phyloP scores from a whole-genome alignment of 805 yeast genomes.

The Jamesozyma jinghongensis region DNA sequence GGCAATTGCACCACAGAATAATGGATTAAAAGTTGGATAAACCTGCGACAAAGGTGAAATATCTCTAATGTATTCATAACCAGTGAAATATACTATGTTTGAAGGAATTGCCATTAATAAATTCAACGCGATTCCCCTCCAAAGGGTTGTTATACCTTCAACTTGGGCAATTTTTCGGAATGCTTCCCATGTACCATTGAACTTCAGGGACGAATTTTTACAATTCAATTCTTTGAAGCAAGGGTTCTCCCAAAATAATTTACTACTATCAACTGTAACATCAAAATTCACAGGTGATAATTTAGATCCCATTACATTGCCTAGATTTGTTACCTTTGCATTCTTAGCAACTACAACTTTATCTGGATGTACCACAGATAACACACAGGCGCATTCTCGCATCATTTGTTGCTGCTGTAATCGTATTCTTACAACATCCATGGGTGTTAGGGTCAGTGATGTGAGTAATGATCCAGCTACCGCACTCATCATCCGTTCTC shows the following conservation, averaged over 20 bases:
- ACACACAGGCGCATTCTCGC: constrained; percentile 33
- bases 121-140: constrained; percentile 84
- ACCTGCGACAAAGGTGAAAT: constrained; percentile 44
- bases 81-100: constrained; percentile 87
- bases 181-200: constrained; percentile 70
- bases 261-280: not conserved
- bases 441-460: constrained; percentile 64
- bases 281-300: not conserved
- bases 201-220: constrained; percentile 22
- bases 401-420: constrained; percentile 69
- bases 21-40: constrained; percentile 48
- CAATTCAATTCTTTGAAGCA: constrained; percentile 29
- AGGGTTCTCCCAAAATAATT: constrained; percentile 27
- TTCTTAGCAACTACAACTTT: not conserved
- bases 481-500: constrained; percentile 69
- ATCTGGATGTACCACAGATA: constrained; percentile 18
- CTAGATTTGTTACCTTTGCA: not conserved
- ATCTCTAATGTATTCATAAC: constrained; percentile 81
- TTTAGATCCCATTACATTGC: constrained; percentile 2
- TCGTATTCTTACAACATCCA: constrained; percentile 71
- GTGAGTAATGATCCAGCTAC: constrained; percentile 67
- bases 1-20: constrained; percentile 79
- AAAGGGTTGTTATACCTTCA: constrained; percentile 72
- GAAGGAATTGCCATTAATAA: constrained; percentile 86
- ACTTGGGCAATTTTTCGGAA: constrained; percentile 50